Evolutionary conservation across 495 filamentous ascomycete species (phyloP).

Genomic region (Daldinia childiae): DNA sequence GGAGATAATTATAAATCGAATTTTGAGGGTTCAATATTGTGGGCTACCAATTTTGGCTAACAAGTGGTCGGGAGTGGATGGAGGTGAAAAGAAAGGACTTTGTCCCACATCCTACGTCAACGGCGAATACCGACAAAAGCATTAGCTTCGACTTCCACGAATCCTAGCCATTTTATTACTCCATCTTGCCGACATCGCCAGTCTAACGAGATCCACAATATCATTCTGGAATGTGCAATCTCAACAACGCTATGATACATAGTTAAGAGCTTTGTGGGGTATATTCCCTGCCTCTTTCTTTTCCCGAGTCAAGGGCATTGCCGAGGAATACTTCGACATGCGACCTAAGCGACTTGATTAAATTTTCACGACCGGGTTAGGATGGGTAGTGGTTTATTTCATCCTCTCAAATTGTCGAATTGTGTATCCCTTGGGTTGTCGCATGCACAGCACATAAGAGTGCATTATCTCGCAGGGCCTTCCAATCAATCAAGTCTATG

Average conservation of each 20-base stretch:
- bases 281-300: constrained; percentile 11
- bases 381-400: constrained; percentile 6
- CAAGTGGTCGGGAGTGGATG: background rate
- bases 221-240: constrained; percentile 26
- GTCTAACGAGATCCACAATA: constrained; percentile 23
- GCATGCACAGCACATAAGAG: constrained; percentile 1
- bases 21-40: constrained; percentile 8
- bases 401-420: background rate
- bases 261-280: constrained; percentile 9
- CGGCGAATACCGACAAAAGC: constrained; percentile 8
- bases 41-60: constrained; percentile 8
- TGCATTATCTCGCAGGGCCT: constrained; percentile 36
- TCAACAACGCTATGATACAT: constrained; percentile 10
- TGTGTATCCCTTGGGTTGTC: constrained; percentile 1
- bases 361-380: constrained; percentile 17
- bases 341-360: constrained; percentile 13
- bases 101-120: constrained; percentile 36
- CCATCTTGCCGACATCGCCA: constrained; percentile 38
- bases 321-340: constrained; percentile 12
- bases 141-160: constrained; percentile 16
- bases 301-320: constrained; percentile 7
- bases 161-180: constrained; percentile 29
- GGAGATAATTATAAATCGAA: background rate
- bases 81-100: background rate
- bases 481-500: constrained; percentile 10